Percentiles rank a stretch among this genome's conserved stretches.
Evolutionary conservation across 805 yeast genomes (phyloP).

Genomic region (Kodamaea neixiangensis): DNA sequence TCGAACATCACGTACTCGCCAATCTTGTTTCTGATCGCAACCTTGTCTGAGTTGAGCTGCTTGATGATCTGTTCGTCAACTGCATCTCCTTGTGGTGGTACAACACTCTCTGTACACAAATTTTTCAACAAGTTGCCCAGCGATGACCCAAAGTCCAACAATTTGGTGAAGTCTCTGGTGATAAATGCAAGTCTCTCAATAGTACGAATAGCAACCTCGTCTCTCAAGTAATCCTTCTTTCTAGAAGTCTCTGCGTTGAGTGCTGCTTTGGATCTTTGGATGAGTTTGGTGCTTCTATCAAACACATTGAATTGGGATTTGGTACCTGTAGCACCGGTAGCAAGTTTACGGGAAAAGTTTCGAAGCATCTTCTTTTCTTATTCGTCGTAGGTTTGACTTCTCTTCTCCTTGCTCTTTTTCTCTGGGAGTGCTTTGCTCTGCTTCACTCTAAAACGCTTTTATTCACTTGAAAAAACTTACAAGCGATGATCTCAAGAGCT

Average conservation of each 20-base stretch:
- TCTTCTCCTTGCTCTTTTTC: background rate
- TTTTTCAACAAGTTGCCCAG: constrained; percentile 61
- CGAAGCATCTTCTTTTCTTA: background rate
- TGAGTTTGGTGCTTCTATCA: constrained; percentile 58
- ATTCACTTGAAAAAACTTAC: background rate
- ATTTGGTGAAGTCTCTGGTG: constrained; percentile 57
- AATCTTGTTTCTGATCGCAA: constrained; percentile 52
- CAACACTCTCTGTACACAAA: constrained; percentile 28
- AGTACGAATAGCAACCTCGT: constrained; percentile 71
- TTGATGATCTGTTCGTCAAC: constrained; percentile 40
- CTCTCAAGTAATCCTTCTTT: constrained; percentile 69
- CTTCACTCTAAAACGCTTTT: background rate
- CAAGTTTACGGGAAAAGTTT: constrained; percentile 19
- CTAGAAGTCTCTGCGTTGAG: constrained; percentile 44
- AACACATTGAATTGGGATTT: constrained; percentile 47
- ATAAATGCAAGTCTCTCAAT: constrained; percentile 76
- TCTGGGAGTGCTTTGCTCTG: background rate
- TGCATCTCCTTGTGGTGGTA: constrained; percentile 26
- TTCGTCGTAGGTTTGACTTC: background rate
- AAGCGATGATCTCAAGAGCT: background rate
- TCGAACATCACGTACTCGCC: constrained; percentile 67
- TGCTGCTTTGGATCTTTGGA: constrained; percentile 62
- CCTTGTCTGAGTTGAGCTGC: constrained; percentile 53
- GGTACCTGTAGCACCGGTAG: constrained; percentile 16
- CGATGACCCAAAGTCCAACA: constrained; percentile 74